Evolutionary conservation across 1,284 basidiomycete species (phyloP), one percentile per base, ranked within the genome.

Genomic region (Rhodotorula sp.): DNA sequence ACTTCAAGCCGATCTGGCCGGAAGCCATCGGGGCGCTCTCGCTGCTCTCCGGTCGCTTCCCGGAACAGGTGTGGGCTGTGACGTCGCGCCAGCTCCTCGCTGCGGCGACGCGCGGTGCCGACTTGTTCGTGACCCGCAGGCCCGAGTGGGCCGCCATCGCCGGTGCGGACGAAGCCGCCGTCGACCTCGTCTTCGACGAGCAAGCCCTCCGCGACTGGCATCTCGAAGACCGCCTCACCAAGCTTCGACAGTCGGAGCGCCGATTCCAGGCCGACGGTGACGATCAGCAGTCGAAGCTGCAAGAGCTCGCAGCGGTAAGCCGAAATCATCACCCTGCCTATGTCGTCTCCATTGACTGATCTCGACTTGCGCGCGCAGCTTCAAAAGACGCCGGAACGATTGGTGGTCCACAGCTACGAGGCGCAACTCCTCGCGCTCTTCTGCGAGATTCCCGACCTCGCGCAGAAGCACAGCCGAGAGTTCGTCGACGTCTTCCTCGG

Each of bases 1-100:
- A 93, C 80, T 84, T 97, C 60, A 87, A 91, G 48, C 95, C 95
- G 0, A 79, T 96, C 18, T 98, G 93, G 90, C 86, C 87, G 8
- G 90, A 93, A 67, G 87, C 92, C 3, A 86, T 88, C 23, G 85
- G 86, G 12, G 88, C 90, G 0, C 82, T 97, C 3, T 85, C 87
- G 0, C 82, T 84, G 0, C 80, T 93, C 51, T 82, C 87, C 0
- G 83, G 85, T 48, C 82, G 86, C 29, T 88, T 88, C 72, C 88
- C 87, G 0, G 88, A 91, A 74, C 71, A 85, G 0, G 86, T 93
- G 0, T 97, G 94, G 94, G 70, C 78, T 2, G 80, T 89, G 12
- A 77, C 92, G 12, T 93, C 71, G 51, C 70, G 71, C 3, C 73
- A 80, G 64, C 75, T 80, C 26, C 54, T 77, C 34, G 64, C 70